These are phyloP conservation scores for Ganoderma lucidum DNA, from an alignment of 1,284 basidiomycete species.

Conservation along the genomic window DNA sequence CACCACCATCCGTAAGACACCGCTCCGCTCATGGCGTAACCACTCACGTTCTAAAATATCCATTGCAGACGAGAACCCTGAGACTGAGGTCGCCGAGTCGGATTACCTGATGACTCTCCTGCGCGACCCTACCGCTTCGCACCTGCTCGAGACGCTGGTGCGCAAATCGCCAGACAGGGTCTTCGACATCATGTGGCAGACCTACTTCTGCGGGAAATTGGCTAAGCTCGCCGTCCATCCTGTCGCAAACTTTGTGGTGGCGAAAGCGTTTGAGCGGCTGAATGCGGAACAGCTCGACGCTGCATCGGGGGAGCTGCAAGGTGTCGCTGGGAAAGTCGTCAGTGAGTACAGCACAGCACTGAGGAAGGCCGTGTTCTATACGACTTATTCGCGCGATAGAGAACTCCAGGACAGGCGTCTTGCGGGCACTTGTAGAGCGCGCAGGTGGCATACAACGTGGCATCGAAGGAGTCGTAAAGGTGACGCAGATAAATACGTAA, in stretches of 20 bases:
- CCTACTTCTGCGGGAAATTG: constrained; percentile 80
- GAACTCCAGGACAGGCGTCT: constrained; percentile 66
- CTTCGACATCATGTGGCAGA: constrained; percentile 76
- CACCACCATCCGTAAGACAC: constrained; percentile 63
- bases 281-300: constrained; percentile 61
- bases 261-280: constrained; percentile 75
- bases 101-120: constrained; percentile 84
- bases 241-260: constrained; percentile 91
- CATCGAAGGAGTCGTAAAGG: constrained; percentile 56
- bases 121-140: constrained; percentile 87
- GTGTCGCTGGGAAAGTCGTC: constrained; percentile 58
- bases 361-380: constrained; percentile 23
- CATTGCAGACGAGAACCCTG: constrained; percentile 46
- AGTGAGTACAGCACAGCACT: constrained; percentile 52
- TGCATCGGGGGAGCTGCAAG: constrained; percentile 65
- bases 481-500: constrained; percentile 38
- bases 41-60: not conserved
- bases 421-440: constrained; percentile 79
- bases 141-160: constrained; percentile 84
- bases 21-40: not conserved
- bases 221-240: constrained; percentile 82
- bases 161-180: constrained; percentile 64
- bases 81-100: constrained; percentile 53
- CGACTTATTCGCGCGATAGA: constrained; percentile 44
- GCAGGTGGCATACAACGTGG: constrained; percentile 55